Percentiles rank a stretch among this genome's conserved stretches.
Evolutionary conservation across 129 eudicot species (phyloP).

Genomic region (Artemisia argyi): DNA sequence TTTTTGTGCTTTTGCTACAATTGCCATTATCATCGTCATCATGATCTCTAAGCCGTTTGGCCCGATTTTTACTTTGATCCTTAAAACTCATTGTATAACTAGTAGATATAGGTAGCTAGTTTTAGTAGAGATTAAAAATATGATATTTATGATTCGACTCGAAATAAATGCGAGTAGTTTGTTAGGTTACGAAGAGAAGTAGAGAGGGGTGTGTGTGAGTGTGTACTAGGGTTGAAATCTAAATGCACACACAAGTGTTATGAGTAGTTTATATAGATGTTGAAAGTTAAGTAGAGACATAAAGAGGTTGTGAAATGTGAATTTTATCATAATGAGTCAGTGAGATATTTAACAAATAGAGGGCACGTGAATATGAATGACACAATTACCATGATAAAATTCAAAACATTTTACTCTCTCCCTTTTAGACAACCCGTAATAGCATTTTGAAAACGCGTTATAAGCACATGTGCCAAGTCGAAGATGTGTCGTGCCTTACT

Average conservation of each 20-base stretch:
- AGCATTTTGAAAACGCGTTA: too few relatives aligned
- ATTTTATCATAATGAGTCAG: background rate
- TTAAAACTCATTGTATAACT: background rate
- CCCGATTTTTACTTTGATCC: conserved; percentile 26
- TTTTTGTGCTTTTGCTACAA: background rate
- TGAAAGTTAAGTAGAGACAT: conserved; percentile 1
- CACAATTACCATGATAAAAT: conserved; percentile 18
- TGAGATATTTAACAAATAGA: background rate
- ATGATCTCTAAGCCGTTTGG: conserved; percentile 15
- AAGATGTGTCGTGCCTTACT: too few relatives aligned
- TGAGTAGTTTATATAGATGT: background rate
- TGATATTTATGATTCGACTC: conserved; percentile 18
- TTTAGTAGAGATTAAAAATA: background rate
- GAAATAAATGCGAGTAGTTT: background rate
- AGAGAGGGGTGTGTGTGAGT: conserved; percentile 6
- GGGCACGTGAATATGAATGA: conserved; percentile 15
- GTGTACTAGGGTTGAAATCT: background rate
- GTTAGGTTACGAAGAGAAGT: background rate
- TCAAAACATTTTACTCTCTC: background rate
- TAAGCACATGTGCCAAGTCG: too few relatives aligned
- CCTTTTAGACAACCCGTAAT: background rate
- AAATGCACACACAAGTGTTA: conserved; percentile 7
- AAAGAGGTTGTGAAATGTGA: background rate
- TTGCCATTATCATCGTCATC: conserved; percentile 8
- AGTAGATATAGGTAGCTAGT: background rate